phyloP scores from a whole-genome alignment of 2,329 filamentous ascomycete species.

The Colletotrichum sublineola region DNA sequence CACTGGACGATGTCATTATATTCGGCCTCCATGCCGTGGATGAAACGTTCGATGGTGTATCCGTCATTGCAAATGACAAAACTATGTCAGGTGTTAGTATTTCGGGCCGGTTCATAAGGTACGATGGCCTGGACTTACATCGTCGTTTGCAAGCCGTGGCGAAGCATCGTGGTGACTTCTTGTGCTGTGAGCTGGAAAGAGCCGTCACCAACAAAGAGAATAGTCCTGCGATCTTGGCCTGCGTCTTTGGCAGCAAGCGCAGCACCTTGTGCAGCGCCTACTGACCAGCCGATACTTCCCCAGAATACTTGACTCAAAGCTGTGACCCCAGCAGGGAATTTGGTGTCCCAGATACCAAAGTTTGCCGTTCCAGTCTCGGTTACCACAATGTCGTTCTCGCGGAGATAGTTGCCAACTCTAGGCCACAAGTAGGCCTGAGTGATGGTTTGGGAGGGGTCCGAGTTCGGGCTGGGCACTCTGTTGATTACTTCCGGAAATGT shows the following conservation, averaged over 20 bases:
- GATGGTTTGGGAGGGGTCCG: slow-evolving; percentile 62
- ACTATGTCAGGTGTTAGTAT: slow-evolving; percentile 53
- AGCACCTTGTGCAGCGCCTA: slow-evolving; percentile 72
- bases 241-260: slow-evolving; percentile 80
- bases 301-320: slow-evolving; percentile 84
- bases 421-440: slow-evolving; percentile 85
- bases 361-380: slow-evolving; percentile 91
- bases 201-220: slow-evolving; percentile 91
- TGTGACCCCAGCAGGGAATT: slow-evolving; percentile 82
- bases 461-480: slow-evolving; percentile 56
- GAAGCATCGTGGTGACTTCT: slow-evolving; percentile 86
- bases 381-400: slow-evolving; percentile 80
- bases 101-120: neutral
- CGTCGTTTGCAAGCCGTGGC: slow-evolving; percentile 79
- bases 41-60: slow-evolving; percentile 90
- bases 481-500: slow-evolving; percentile 68
- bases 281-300: slow-evolving; percentile 75
- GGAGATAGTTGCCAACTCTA: slow-evolving; percentile 78
- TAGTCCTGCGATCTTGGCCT: slow-evolving; percentile 71
- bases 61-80: slow-evolving; percentile 91
- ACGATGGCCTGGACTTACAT: slow-evolving; percentile 66
- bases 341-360: slow-evolving; percentile 89
- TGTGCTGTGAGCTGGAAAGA: slow-evolving; percentile 88
- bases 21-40: slow-evolving; percentile 82
- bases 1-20: slow-evolving; percentile 88